These are phyloP conservation scores for Spirogloea muscicola DNA, from an alignment of 139 green algal species.

Conservation along the genomic window DNA sequence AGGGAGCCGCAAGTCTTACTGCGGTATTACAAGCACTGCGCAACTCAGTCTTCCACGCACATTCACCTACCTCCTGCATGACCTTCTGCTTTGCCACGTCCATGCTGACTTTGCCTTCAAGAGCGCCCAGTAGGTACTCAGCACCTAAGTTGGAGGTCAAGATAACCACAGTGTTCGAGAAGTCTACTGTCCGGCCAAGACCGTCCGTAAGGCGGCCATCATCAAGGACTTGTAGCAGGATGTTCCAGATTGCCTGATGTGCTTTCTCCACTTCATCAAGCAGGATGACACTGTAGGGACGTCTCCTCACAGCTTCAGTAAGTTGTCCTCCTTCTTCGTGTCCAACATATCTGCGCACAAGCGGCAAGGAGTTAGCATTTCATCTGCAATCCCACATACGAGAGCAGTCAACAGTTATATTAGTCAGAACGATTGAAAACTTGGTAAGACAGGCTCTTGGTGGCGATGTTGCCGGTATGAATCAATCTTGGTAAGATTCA, in stretches of 20 bases:
- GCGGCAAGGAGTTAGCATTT: too few relatives aligned
- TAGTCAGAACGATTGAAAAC: too few relatives aligned
- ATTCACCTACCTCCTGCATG: conserved; percentile 39
- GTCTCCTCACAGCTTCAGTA: conserved; percentile 70
- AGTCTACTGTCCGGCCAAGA: conserved; percentile 83
- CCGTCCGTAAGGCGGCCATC: conserved; percentile 65
- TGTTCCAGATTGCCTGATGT: conserved; percentile 73
- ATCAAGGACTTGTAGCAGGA: conserved; percentile 85
- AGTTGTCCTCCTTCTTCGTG: conserved; percentile 74
- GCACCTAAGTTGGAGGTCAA: conserved; percentile 90
- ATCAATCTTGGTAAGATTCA: too few relatives aligned
- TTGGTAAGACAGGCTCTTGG: too few relatives aligned
- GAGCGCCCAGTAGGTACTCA: conserved; percentile 47
- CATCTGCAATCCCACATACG: too few relatives aligned
- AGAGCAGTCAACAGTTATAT: too few relatives aligned
- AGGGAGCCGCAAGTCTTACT: too few relatives aligned
- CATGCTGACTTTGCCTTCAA: conserved; percentile 52
- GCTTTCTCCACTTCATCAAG: conserved; percentile 84
- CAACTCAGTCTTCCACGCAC: too few relatives aligned
- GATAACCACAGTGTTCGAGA: conserved; percentile 91
- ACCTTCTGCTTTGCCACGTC: conserved; percentile 44
- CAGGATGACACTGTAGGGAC: conserved; percentile 63
- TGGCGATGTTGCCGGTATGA: too few relatives aligned
- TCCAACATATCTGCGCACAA: conserved; percentile 54
- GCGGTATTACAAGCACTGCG: too few relatives aligned